phyloP scores from a whole-genome alignment of 352 stramenopile species.

The Globisporangium parvum region DNA sequence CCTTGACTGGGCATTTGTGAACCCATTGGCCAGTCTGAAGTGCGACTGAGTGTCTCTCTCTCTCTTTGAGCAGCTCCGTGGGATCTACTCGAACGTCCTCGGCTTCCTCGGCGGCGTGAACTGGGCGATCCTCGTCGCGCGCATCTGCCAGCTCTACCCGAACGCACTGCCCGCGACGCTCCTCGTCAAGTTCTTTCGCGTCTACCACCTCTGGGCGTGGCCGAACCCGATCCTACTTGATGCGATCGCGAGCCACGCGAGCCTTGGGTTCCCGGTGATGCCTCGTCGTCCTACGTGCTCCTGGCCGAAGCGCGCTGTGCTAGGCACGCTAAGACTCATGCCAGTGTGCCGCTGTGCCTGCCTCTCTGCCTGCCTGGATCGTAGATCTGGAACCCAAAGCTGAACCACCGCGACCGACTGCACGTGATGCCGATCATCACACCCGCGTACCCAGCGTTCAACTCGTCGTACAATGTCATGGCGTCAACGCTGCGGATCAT shows the following conservation, averaged over 20 bases:
- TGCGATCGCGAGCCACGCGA: constrained; percentile 37
- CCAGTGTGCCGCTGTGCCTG: not conserved
- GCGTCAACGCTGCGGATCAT: constrained; percentile 88
- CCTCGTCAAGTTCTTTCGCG: constrained; percentile 93
- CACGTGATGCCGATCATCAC: constrained; percentile 99
- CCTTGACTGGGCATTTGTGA: not conserved
- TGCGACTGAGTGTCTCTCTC: not conserved
- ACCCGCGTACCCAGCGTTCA: constrained; percentile 96
- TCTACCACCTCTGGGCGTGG: constrained; percentile 95
- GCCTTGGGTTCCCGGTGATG: constrained; percentile 60
- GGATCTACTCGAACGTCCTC: constrained; percentile 98
- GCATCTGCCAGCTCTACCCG: constrained; percentile 91
- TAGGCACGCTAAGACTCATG: too few species aligned
- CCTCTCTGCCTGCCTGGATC: not conserved
- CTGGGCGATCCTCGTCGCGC: constrained; percentile 96
- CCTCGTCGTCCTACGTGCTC: not conserved
- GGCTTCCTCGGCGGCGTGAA: constrained; percentile 98
- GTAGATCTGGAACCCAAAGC: constrained; percentile 88
- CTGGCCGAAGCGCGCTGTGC: too few species aligned
- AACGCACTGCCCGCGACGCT: constrained; percentile 82
- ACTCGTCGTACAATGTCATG: constrained; percentile 97
- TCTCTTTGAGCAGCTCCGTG: constrained; percentile 53
- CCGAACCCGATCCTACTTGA: constrained; percentile 92
- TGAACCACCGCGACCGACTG: constrained; percentile 73
- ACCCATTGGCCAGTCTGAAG: not conserved